Evolutionary conservation across 169 alveolate species (phyloP).

Genomic region (Blepharisma undulans): DNA sequence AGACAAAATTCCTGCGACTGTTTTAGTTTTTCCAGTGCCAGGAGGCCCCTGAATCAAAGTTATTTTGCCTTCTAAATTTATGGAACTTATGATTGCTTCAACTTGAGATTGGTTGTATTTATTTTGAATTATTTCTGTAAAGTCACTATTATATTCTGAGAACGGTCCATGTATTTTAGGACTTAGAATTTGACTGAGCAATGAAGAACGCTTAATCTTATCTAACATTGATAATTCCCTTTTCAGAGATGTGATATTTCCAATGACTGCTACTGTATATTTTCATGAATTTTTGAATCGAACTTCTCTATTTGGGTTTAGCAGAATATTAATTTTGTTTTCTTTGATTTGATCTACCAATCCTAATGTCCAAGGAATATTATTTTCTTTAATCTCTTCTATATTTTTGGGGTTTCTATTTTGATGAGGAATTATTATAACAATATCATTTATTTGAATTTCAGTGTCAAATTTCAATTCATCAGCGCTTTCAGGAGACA

Average conservation of each 20-base stretch:
- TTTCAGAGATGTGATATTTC: background rate
- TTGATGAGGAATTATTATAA: background rate
- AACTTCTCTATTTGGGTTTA: background rate
- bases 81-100: slow-evolving; percentile 65
- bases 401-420: background rate
- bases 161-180: background rate
- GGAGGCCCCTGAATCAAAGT: slow-evolving; percentile 98
- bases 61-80: slow-evolving; percentile 79
- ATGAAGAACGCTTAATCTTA: background rate
- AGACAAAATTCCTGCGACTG: slow-evolving; percentile 87
- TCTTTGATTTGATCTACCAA: background rate
- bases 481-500: background rate
- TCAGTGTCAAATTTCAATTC: background rate
- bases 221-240: background rate
- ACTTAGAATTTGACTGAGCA: background rate
- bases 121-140: slow-evolving; percentile 32
- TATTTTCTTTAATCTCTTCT: background rate
- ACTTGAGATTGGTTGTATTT: slow-evolving; percentile 60
- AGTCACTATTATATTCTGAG: background rate
- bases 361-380: background rate
- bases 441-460: background rate
- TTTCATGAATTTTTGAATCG: slow-evolving; percentile 32
- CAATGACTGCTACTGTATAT: background rate
- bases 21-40: slow-evolving; percentile 97
- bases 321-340: background rate